phyloP scores from a whole-genome alignment of 305 asterid genomes.

The Ajuga reptans region DNA sequence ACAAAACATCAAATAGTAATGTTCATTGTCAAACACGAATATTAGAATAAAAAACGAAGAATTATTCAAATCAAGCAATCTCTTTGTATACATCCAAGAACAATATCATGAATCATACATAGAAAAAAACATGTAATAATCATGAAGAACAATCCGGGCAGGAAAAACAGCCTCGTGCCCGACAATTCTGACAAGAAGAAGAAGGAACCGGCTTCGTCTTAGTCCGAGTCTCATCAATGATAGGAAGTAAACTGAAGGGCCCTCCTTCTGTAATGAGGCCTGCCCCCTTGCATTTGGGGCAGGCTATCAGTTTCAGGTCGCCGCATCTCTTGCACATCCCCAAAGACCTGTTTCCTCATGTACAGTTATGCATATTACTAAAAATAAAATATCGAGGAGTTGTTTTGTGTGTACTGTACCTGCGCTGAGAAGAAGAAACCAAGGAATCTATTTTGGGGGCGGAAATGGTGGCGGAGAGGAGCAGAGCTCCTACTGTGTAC shows the following conservation, averaged over 20 bases:
- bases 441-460: slow-evolving; percentile 75
- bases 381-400: too few relatives aligned
- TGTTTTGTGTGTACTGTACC: too few relatives aligned
- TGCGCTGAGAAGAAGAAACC: slow-evolving; percentile 74
- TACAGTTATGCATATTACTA: too few relatives aligned
- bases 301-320: slow-evolving; percentile 61
- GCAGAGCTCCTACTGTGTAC: slow-evolving; percentile 68
- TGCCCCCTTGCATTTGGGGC: slow-evolving; percentile 64
- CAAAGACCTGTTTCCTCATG: slow-evolving; percentile 43
- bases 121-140: neutral
- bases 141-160: slow-evolving; percentile 52
- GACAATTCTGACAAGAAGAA: slow-evolving; percentile 47
- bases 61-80: too few relatives aligned
- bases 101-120: too few relatives aligned
- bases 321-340: slow-evolving; percentile 94
- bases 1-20: too few relatives aligned
- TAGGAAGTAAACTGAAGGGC: slow-evolving; percentile 38
- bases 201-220: slow-evolving; percentile 27
- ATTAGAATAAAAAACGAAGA: too few relatives aligned
- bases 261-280: slow-evolving; percentile 49
- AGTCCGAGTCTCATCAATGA: slow-evolving; percentile 27
- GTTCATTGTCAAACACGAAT: too few relatives aligned
- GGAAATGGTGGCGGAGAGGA: slow-evolving; percentile 67
- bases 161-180: slow-evolving; percentile 57
- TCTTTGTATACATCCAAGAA: too few relatives aligned